A percentile compares a stretch with the other conserved stretches of the same genome.
These are phyloP conservation scores for Vitis cinerea DNA, from an alignment of 164 flowering plant species.

Conservation along the genomic window DNA sequence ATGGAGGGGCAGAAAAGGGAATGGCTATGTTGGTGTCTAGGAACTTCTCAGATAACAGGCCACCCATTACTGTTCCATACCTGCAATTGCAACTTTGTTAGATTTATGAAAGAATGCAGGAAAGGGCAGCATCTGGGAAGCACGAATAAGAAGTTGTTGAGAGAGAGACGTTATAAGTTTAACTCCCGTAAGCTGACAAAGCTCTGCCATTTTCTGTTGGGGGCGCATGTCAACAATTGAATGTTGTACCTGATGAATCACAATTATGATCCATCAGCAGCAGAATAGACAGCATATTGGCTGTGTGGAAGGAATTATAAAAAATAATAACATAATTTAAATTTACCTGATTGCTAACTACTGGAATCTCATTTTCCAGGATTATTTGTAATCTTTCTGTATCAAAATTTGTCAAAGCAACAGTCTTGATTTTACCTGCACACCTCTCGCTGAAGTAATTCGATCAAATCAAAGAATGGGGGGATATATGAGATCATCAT, in stretches of 20 bases:
- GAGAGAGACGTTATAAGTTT: slow-evolving; percentile 90
- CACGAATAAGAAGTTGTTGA: slow-evolving; percentile 6
- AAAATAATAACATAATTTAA: background rate
- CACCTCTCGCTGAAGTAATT: slow-evolving; percentile 21
- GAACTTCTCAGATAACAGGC: slow-evolving; percentile 89
- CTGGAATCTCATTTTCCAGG: slow-evolving; percentile 85
- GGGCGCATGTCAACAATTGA: slow-evolving; percentile 99
- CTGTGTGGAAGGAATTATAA: background rate
- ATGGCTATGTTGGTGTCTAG: slow-evolving; percentile 81
- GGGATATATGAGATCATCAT: background rate
- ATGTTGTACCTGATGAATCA: slow-evolving; percentile 81
- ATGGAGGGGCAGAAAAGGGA: slow-evolving; percentile 90
- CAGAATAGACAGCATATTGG: background rate
- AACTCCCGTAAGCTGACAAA: slow-evolving; percentile 91
- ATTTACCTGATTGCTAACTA: slow-evolving; percentile 94
- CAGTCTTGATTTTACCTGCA: slow-evolving; percentile 95
- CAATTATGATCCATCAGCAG: slow-evolving; percentile 9
- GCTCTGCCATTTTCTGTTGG: slow-evolving; percentile 94
- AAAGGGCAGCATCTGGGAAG: no score
- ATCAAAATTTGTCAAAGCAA: slow-evolving; percentile 96
- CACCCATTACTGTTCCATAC: slow-evolving; percentile 99
- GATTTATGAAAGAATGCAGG: background rate
- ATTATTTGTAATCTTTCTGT: slow-evolving; percentile 86
- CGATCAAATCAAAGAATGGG: slow-evolving; percentile 20
- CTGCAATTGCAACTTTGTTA: slow-evolving; percentile 40